Evolutionary conservation across 306 rosid species (phyloP), one percentile per base, ranked within the genome.

Genomic region (Cicer cuneatum): DNA sequence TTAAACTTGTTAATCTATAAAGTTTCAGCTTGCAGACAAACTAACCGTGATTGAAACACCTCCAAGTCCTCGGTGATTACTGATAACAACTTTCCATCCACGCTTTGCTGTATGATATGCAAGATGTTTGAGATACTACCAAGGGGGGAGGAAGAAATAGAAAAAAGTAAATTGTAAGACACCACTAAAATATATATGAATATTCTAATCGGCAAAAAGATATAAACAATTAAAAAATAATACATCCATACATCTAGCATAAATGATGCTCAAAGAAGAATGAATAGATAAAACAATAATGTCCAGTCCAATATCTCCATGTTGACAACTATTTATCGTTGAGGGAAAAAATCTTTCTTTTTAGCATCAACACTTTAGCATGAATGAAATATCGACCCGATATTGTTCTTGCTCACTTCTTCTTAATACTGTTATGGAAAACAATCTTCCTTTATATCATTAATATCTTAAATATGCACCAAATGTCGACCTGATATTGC

Each of bases 31-130:
- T 40, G 68, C 61, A 65, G 49, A 76, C 78, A 74, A 58, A 74
- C 99, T 88, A 79, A 94, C 99, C 64, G 99, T 94, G 64, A 94
- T 80, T 64, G 99, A 85, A 82, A 94, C 90, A 68, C 97, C 99
- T 52, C 99, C 99, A 72, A 92, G 69, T 43, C 99, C 99, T 77
- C 99, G 86, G 83, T 92, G 99, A 79, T 94, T 94, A 85, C 90
- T 76, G 62, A 94, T 74, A 59, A 92, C 92, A 53, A 89, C 89
- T 62, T 90, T 81, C 99, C 99, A 94, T 67, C 99, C 97, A 41
- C 80, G 85, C 82, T 81, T 87, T 0, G 92, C 96, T 7, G 89
- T 87, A 78, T 77, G 76, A 79, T 85, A 92, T 48, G 97, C 99
- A 78, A 94, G 91, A 90, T 94, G 99, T 86, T 86, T 92, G 80